Percentiles rank a stretch among this genome's conserved stretches.
Conservation (phyloP, 2,329 filamentous ascomycete genomes). For the Tolypocladium album region DNA sequence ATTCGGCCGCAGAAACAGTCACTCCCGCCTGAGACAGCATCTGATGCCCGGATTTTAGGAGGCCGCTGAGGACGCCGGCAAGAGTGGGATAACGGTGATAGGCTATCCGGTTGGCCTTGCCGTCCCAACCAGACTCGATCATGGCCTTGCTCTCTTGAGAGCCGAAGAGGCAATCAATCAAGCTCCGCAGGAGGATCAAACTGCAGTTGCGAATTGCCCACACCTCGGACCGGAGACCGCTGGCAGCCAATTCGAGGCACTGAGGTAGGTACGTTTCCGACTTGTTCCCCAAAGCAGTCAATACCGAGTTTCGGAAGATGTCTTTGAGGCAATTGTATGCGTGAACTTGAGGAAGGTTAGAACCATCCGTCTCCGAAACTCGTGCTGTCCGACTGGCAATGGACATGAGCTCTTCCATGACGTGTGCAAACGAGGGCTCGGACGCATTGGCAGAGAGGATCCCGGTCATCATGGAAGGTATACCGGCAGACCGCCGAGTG, state of each 20-base stretch:
- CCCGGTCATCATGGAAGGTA: slow-evolving; percentile 77
- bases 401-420: slow-evolving; percentile 50
- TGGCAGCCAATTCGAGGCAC: slow-evolving; percentile 69
- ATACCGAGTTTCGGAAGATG: slow-evolving; percentile 72
- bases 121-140: slow-evolving; percentile 54
- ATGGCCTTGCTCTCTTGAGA: slow-evolving; percentile 59
- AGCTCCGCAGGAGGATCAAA: slow-evolving; percentile 74
- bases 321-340: slow-evolving; percentile 90
- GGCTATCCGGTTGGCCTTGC: slow-evolving; percentile 52
- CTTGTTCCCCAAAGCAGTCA: slow-evolving; percentile 59
- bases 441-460: slow-evolving; percentile 58
- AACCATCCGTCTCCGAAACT: slow-evolving; percentile 47
- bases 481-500: slow-evolving; percentile 82
- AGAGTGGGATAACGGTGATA: slow-evolving; percentile 60
- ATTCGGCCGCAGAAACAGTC: slow-evolving; percentile 43
- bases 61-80: slow-evolving; percentile 49
- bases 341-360: slow-evolving; percentile 80
- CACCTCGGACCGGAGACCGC: slow-evolving; percentile 66
- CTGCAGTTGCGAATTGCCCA: slow-evolving; percentile 96
- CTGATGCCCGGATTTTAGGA: slow-evolving; percentile 44
- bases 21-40: slow-evolving; percentile 27
- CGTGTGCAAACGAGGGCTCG: slow-evolving; percentile 50
- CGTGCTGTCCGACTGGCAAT: slow-evolving; percentile 45
- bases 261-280: slow-evolving; percentile 66
- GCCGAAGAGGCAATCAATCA: slow-evolving; percentile 71